Conservation (phyloP, 208 protist genomes). For the Leishmania tarentolae region DNA sequence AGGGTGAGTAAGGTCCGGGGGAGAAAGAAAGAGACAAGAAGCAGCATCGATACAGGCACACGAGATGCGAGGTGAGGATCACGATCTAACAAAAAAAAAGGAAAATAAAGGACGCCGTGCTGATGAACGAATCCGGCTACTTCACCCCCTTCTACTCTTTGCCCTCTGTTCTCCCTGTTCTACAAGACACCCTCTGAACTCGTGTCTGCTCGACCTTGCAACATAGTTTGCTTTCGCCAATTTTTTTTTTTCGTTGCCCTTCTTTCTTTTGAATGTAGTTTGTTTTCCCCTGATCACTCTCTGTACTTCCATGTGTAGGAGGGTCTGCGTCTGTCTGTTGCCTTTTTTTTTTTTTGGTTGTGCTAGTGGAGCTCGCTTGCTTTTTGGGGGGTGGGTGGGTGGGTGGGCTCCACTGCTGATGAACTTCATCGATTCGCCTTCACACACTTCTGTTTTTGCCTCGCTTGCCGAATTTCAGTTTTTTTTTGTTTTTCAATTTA, state of each 20-base stretch:
- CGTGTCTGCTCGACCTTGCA: background rate
- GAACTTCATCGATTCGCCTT: background rate
- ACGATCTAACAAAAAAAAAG: background rate
- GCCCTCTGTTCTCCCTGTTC: background rate
- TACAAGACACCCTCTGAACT: background rate
- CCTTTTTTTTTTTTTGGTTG: background rate
- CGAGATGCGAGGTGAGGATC: background rate
- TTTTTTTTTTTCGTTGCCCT: background rate
- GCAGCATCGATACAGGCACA: background rate
- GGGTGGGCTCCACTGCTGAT: too few relatives aligned
- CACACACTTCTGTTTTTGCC: background rate
- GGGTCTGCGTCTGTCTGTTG: background rate
- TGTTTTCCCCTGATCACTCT: background rate
- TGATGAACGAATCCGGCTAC: background rate
- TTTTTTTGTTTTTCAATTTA: background rate
- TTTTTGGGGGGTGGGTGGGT: too few relatives aligned
- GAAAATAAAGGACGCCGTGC: background rate
- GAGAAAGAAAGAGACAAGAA: background rate
- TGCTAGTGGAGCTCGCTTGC: too few relatives aligned
- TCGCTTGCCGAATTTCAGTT: slow-evolving; percentile 1
- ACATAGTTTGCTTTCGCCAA: background rate
- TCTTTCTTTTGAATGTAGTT: background rate
- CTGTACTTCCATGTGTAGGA: background rate
- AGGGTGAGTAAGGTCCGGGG: too few relatives aligned
- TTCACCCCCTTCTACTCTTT: background rate